Conservation (phyloP, 1,284 basidiomycete genomes). For the Microbotryum silenes-acaulis region DNA sequence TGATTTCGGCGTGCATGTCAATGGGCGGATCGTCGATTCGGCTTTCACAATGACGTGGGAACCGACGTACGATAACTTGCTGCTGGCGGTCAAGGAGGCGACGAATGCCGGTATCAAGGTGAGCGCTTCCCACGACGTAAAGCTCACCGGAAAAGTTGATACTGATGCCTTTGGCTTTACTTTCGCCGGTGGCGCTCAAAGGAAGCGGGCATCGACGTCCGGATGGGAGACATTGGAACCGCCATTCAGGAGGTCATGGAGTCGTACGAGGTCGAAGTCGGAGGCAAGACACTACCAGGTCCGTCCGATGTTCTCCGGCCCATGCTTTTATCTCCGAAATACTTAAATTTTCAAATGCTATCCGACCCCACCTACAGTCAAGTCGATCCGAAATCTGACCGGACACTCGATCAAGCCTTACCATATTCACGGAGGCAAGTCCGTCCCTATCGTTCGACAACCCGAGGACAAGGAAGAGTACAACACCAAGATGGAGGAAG, state of each 20-base stretch:
- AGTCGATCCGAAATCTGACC: slow-evolving; percentile 80
- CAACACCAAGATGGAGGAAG: slow-evolving; percentile 96
- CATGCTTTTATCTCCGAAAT: not conserved
- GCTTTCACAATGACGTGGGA: slow-evolving; percentile 91
- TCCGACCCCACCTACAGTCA: slow-evolving; percentile 53
- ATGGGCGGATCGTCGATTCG: slow-evolving; percentile 87
- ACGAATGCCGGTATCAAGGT: slow-evolving; percentile 84
- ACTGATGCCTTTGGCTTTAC: not conserved
- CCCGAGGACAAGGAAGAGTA: slow-evolving; percentile 47
- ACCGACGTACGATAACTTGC: slow-evolving; percentile 76
- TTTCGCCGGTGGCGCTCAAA: slow-evolving; percentile 37
- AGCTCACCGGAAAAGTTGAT: too few relatives aligned
- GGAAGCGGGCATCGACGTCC: slow-evolving; percentile 95
- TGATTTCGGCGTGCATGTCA: slow-evolving; percentile 94
- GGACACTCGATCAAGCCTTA: slow-evolving; percentile 87
- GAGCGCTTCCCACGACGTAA: slow-evolving; percentile 21
- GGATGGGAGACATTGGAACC: slow-evolving; percentile 85
- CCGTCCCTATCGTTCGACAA: slow-evolving; percentile 68
- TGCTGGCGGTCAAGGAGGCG: slow-evolving; percentile 87
- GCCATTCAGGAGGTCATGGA: slow-evolving; percentile 99
- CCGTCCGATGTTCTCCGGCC: slow-evolving; percentile 31
- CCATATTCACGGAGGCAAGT: slow-evolving; percentile 79
- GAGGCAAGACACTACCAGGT: slow-evolving; percentile 79
- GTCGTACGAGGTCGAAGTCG: slow-evolving; percentile 89
- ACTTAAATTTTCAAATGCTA: not conserved